These are phyloP conservation scores for Aspergillus thermomutatus DNA, from an alignment of 2,329 filamentous ascomycete genomes.

Conservation along the genomic window DNA sequence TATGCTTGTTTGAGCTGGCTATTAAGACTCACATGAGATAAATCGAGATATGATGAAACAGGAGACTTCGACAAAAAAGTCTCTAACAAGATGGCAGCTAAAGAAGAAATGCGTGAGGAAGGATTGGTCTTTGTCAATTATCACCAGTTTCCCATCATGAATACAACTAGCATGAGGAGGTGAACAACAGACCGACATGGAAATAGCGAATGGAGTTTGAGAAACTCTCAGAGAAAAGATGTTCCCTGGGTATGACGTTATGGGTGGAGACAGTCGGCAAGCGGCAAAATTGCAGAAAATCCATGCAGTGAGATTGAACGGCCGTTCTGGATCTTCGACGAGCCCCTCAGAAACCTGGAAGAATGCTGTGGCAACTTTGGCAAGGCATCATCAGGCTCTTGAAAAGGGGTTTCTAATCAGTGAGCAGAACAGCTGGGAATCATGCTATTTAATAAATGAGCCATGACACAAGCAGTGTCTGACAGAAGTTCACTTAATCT, in stretches of 20 bases:
- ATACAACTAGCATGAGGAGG: slow-evolving; percentile 8
- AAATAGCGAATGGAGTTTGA: slow-evolving; percentile 15
- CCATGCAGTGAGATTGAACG: neutral
- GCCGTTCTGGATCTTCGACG: neutral
- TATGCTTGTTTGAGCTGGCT: neutral
- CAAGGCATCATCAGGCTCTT: neutral
- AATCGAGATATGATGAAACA: neutral
- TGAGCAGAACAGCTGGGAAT: neutral
- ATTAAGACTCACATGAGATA: neutral
- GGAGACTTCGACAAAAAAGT: neutral
- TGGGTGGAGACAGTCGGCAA: slow-evolving; percentile 10
- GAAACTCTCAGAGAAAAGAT: slow-evolving; percentile 24
- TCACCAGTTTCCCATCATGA: slow-evolving; percentile 19
- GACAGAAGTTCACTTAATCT: neutral
- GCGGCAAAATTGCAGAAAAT: slow-evolving; percentile 5
- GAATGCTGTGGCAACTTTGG: neutral
- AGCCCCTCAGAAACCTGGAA: neutral
- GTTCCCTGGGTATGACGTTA: slow-evolving; percentile 29
- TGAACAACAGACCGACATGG: slow-evolving; percentile 12
- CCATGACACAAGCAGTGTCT: neutral
- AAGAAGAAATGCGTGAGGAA: slow-evolving; percentile 12
- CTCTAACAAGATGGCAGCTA: neutral
- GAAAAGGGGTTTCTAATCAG: neutral
- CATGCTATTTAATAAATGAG: neutral
- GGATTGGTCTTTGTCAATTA: slow-evolving; percentile 14